Conservation (phyloP, 108 stramenopile genomes). For the Skeletonema potamos region DNA sequence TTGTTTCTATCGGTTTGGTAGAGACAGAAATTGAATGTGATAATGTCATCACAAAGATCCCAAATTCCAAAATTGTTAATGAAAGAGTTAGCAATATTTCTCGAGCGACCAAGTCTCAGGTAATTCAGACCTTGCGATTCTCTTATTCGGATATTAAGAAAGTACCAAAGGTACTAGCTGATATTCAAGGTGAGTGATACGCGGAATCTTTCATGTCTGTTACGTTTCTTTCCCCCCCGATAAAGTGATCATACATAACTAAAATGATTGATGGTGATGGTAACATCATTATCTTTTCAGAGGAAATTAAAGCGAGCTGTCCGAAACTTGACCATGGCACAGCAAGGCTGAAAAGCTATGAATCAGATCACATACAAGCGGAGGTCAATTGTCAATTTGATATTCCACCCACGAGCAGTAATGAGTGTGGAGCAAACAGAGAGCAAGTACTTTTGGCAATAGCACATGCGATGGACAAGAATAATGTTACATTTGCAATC, state of each 20-base stretch:
- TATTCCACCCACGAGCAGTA: neutral
- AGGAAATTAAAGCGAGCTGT: neutral
- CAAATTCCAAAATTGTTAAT: neutral
- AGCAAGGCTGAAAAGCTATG: neutral
- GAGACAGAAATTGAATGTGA: neutral
- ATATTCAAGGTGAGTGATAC: neutral
- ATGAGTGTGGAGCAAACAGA: neutral
- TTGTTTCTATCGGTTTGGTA: neutral
- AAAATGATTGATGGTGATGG: too few relatives aligned
- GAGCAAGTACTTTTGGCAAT: neutral
- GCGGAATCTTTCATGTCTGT: neutral
- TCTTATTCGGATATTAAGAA: neutral
- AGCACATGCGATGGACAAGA: neutral
- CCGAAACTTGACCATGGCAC: neutral
- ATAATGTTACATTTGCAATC: neutral
- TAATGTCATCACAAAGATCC: neutral
- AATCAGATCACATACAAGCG: neutral
- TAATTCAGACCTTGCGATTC: neutral
- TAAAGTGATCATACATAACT: neutral
- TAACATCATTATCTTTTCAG: neutral
- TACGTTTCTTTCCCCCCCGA: too few relatives aligned
- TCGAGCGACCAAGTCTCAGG: neutral
- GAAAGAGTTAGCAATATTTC: neutral
- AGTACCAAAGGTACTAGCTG: neutral
- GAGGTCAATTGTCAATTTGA: neutral